Evolutionary conservation across 192 early-diverging fungal genomes (phyloP), one percentile per base, ranked within the genome.

Genomic region (Podila clonocystis): DNA sequence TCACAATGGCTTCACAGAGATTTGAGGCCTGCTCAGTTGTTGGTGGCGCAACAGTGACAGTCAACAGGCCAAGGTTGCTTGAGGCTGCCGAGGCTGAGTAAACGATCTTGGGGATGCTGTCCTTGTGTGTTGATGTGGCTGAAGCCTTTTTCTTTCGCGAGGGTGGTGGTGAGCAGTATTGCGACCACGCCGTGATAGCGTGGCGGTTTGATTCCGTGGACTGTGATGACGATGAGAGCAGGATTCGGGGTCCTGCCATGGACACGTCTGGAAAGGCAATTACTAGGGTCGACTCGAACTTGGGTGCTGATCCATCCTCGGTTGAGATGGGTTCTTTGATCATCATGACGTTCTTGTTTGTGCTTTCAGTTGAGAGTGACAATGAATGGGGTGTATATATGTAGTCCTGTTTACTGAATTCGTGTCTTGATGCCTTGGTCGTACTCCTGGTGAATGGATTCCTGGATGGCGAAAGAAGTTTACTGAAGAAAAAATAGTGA

Each of bases 191-290:
- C 9, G 63, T 20, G 49, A 78, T 78, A 22, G 73, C 1, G 26
- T 55, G 15, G 49, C 33, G 36, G 58, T n/a, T 49, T 0, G 26
- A 17, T 28, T 58, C 15, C 50, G 45, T 13, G 57, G 11, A 3
- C 19, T 22, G 31, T 60, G 63, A 49, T 26, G n/a, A 2, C 0
- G 73, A 49, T 2, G 68, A 71, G 28, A 78, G 50, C 0, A 71
- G 49, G 30, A 78, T 71, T 49, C 63, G 59, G 26, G 75, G 75
- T 58, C 75, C 75, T 58, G 75, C 75, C 49, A 67, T 38, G 13
- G 71, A 50, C 11, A 78, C 75, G 60, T 78, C 75, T 31, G 75
- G 75, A 15, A 78, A 65, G 50, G 68, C 69, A n/a, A 78, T 62
- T 12, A 78, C 68, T 7, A 78, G 55, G 30, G 75, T 78, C 9